Evolutionary conservation across 2,329 filamentous ascomycete species (phyloP).

Genomic region (Colletotrichum shisoi): DNA sequence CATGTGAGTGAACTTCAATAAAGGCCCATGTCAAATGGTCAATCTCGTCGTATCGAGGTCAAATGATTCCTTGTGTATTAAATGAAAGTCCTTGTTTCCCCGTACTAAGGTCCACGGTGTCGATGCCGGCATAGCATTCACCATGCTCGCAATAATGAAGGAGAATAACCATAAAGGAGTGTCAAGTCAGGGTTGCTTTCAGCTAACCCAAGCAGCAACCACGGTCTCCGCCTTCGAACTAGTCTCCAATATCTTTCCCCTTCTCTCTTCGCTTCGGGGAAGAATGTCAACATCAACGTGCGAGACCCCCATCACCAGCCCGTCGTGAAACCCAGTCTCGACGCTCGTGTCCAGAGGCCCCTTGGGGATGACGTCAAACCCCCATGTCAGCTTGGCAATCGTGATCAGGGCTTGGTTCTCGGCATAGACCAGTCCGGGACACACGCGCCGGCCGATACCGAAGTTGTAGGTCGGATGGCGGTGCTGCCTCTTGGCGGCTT

Average conservation of each 20-base stretch:
- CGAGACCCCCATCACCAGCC: slow-evolving; percentile 39
- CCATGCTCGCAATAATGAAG: too few relatives aligned
- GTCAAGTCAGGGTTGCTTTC: too few relatives aligned
- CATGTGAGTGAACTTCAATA: too few relatives aligned
- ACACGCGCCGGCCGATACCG: slow-evolving; percentile 58
- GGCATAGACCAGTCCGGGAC: slow-evolving; percentile 58
- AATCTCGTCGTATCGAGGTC: too few relatives aligned
- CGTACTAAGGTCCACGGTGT: too few relatives aligned
- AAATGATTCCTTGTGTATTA: too few relatives aligned
- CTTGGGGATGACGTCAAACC: slow-evolving; percentile 50
- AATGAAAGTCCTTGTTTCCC: too few relatives aligned
- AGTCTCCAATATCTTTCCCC: slow-evolving; percentile 35
- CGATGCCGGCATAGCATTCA: too few relatives aligned
- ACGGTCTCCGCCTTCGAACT: slow-evolving; percentile 3
- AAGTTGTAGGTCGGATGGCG: slow-evolving; percentile 52
- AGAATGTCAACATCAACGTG: slow-evolving; percentile 40
- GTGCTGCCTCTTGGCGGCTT: slow-evolving; percentile 25
- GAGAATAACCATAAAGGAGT: too few relatives aligned
- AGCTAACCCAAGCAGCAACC: slow-evolving; percentile 1
- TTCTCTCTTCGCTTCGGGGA: slow-evolving; percentile 40
- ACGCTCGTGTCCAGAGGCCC: slow-evolving; percentile 42
- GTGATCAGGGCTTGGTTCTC: slow-evolving; percentile 54
- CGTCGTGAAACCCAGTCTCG: slow-evolving; percentile 42
- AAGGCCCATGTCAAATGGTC: too few relatives aligned
- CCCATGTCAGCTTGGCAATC: slow-evolving; percentile 58